Base-by-base conservation (phyloP, 2,329 filamentous ascomycete species). In the Colletotrichum abscissum region DNA sequence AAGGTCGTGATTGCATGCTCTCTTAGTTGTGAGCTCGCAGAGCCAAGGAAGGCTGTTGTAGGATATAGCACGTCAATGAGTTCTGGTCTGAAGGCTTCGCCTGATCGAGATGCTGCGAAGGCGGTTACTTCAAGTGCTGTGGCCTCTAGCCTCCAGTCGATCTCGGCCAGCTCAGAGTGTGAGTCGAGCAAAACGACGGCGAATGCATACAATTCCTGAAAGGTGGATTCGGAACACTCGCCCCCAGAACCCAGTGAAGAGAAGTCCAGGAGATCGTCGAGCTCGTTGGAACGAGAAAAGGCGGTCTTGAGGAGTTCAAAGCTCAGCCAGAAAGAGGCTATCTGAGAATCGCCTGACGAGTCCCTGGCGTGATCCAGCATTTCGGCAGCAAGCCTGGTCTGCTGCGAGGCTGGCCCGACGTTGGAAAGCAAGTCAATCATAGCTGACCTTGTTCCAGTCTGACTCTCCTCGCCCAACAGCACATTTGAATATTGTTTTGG, bases 11-110 rank as follows among this genome's bases (percentile, higher is more conserved):
- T 93, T 5, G 96, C 94, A 81, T 98, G 95, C 38, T 90, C 89
- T 76, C 95, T 93, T 19, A 99, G 85, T 30, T 87, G 86, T 0
- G 88, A 82, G 46, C 92, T 90, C 1, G 88, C 85, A 3, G 95
- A 95, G 4, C 95, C 95, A 19, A 99, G 86, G 63, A 95, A 90
- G n/a, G 97, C 94, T 0, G 97, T 89, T n/a, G 98, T 88, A 0
- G 97, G 95, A 80, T 98, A 99, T 14, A 99, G 85, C 0, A 95
- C 91, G 77, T 99, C 97, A 63, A 98, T 94, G 11, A 99, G 88
- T 79, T 98, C 96, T 3, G 92, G 89, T 3, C 93, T 91, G 81
- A 98, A 99, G 0, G 90, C 89, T 64, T 88, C 80, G 24, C 90
- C 88, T 49, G 93, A 86, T 22, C 90, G 90, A 30, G 89, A 86